phyloP scores from a whole-genome alignment of 192 early-diverging fungal species.

The Thamnidium elegans region DNA sequence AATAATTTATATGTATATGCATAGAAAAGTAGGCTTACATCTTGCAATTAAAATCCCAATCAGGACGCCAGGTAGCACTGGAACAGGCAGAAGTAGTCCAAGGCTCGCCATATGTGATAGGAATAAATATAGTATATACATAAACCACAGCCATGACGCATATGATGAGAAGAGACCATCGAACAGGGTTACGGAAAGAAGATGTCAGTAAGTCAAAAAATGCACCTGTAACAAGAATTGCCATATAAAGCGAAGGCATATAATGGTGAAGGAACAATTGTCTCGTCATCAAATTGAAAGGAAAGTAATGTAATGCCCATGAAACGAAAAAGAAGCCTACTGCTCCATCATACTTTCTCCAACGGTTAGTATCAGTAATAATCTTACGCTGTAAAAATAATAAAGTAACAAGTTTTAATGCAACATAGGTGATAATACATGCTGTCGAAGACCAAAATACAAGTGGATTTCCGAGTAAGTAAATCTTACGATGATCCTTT shows the following conservation, averaged over 20 bases:
- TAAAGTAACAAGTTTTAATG: constrained; percentile 50
- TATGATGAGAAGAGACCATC: constrained; percentile 47
- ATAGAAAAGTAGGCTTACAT: constrained; percentile 25
- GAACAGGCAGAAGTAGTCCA: constrained; percentile 1
- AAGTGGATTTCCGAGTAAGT: constrained; percentile 91
- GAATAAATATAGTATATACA: constrained; percentile 67
- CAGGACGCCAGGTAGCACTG: constrained; percentile 50
- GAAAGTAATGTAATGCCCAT: constrained; percentile 85
- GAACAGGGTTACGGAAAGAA: constrained; percentile 51
- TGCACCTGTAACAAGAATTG: constrained; percentile 70
- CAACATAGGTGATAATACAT: constrained; percentile 58
- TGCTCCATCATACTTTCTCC: constrained; percentile 61
- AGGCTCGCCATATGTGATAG: constrained; percentile 49
- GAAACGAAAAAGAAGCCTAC: constrained; percentile 72
- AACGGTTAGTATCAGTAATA: constrained; percentile 38
- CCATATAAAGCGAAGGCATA: constrained; percentile 91
- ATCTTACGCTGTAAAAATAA: constrained; percentile 47
- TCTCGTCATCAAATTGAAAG: constrained; percentile 91
- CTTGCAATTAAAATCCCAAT: constrained; percentile 56
- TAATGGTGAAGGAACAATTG: constrained; percentile 96
- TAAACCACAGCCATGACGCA: constrained; percentile 58
- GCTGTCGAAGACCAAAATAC: constrained; percentile 76
- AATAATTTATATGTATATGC: background rate
- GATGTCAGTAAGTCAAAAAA: constrained; percentile 76
- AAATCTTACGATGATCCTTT: constrained; percentile 73